Conservation (phyloP, 331 rosid species). For the Acacia concinna region DNA sequence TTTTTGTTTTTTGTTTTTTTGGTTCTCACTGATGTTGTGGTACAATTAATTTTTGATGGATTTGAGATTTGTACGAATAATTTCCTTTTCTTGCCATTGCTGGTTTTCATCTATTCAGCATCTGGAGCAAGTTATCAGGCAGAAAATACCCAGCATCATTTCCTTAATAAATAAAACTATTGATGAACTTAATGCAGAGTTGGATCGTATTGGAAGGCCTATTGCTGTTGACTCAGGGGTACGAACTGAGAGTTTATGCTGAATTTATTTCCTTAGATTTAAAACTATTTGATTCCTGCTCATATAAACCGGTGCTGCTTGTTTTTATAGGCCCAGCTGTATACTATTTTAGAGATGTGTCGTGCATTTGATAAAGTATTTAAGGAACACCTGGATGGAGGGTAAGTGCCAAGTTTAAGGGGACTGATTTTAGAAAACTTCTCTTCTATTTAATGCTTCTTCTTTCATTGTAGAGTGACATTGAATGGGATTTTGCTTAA, state of each 20-base stretch:
- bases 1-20: not conserved
- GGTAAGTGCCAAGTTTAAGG: constrained; percentile 51
- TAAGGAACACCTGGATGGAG: constrained; percentile 98
- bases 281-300: constrained; percentile 7
- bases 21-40: constrained; percentile 2
- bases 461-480: not conserved
- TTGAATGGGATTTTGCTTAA: not conserved
- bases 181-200: constrained; percentile 90
- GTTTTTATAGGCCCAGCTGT: constrained; percentile 79
- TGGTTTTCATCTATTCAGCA: constrained; percentile 57
- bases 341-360: constrained; percentile 93
- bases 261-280: constrained; percentile 32
- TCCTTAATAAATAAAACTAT: constrained; percentile 90
- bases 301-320: constrained; percentile 21
- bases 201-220: constrained; percentile 98
- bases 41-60: not conserved
- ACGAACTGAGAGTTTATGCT: constrained; percentile 35
- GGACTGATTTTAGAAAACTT: not conserved
- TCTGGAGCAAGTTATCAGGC: constrained; percentile 95
- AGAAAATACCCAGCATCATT: constrained; percentile 94
- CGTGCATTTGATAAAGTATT: constrained; percentile 99
- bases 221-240: constrained; percentile 97
- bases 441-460: not conserved
- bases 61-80: constrained; percentile 15
- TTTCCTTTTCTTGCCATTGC: constrained; percentile 28